Base-by-base conservation (phyloP, 345 rosid species). In the Hevea brasiliensis region DNA sequence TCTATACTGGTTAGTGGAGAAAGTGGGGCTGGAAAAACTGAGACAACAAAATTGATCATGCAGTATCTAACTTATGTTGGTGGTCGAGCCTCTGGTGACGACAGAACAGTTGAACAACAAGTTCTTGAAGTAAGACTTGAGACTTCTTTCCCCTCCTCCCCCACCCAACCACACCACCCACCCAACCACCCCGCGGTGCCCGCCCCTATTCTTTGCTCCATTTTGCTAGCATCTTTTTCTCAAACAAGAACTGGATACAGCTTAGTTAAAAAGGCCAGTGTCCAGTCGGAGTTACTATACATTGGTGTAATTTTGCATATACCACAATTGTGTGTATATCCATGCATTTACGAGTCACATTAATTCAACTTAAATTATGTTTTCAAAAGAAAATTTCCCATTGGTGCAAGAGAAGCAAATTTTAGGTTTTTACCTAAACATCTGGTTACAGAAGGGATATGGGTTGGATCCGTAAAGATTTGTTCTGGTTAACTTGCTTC, bases 11-110 rank as follows among this genome's bases (percentile, higher is more conserved):
- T 95, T 10, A 95, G 99, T 67, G 99, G 99, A 79, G 99, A 95
- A 85, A 95, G 99, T 85, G 99, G 99, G 65, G 98, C 99, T 68
- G 99, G 99, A 54, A 95, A 95, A 88, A 95, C 99, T n/a, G 99
- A 95, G 90, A 95, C 99, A 18, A 95, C 99, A 45, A 95, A 95
- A 81, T 82, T 95, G 57, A 92, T 95, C 72, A 92, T 95, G 98
- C 98, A 92, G 82, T 95, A 92, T 80, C 98, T 95, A 67, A 89
- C 99, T 56, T 95, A 83, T 82, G 97, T 95, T 74, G 99, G 99
- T 74, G 99, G 99, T 9, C 94, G 97, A 66, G 91, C 90, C 67
- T 91, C 89, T 81, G 91, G 82, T 61, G 98, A 89, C 75, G 93
- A 92, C 76, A 82, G 94, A 85, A 86, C 90, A 17, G 98, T 92